phyloP scores from a whole-genome alignment of 176 grass and related monocot genomes.

The Oryza australiensis region DNA sequence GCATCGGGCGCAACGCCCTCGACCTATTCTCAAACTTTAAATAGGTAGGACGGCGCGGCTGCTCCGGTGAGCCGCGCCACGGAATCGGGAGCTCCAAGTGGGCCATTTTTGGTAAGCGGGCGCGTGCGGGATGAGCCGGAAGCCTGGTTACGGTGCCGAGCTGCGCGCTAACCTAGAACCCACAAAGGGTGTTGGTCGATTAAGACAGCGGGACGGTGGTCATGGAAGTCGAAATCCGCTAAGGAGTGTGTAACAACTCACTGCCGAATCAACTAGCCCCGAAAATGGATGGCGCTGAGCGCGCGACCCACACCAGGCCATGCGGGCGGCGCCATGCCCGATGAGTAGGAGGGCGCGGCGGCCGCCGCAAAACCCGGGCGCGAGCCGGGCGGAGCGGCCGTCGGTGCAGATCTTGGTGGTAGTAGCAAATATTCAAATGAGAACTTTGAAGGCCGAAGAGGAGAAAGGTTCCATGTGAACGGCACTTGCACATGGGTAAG shows the following conservation, averaged over 20 bases:
- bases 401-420: constrained; percentile 79
- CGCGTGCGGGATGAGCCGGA: constrained; percentile 49
- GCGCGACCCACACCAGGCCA: too few species aligned
- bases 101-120: constrained; percentile 67
- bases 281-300: constrained; percentile 65
- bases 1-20: not conserved
- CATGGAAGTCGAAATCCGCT: constrained; percentile 66
- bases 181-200: constrained; percentile 68
- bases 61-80: constrained; percentile 4
- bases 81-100: constrained; percentile 50
- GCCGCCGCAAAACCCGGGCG: too few species aligned
- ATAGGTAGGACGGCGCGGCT: too few species aligned
- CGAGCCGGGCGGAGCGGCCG: constrained; percentile 56
- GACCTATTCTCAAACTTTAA: too few species aligned
- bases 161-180: constrained; percentile 52
- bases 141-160: constrained; percentile 33
- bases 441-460: constrained; percentile 85
- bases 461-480: constrained; percentile 86
- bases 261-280: constrained; percentile 86
- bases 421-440: constrained; percentile 93
- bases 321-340: too few species aligned
- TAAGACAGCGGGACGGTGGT: constrained; percentile 42
- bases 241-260: constrained; percentile 83
- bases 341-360: too few species aligned
- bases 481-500: constrained; percentile 82